Conservation (phyloP, 2,329 filamentous ascomycete genomes). For the Tricladium varicosporioides region DNA sequence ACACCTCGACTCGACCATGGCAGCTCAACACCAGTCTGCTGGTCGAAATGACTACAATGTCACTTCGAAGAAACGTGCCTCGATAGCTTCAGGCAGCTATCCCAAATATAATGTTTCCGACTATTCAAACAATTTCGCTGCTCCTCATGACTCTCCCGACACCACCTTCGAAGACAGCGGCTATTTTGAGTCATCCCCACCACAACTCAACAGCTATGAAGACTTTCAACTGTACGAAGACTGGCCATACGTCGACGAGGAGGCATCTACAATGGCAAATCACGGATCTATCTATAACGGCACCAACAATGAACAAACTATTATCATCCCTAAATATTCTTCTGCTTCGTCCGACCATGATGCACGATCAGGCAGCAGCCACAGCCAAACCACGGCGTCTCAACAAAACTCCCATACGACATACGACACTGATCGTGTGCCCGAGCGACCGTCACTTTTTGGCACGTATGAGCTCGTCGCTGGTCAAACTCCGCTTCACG, state of each 20-base stretch:
- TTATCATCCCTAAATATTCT: not conserved
- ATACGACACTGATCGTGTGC: not conserved
- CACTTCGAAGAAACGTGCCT: not conserved
- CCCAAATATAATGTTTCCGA: not conserved
- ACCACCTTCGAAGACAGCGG: constrained; percentile 16
- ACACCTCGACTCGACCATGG: constrained; percentile 8
- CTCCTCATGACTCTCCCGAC: not conserved
- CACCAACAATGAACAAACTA: constrained; percentile 6
- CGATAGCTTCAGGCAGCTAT: not conserved
- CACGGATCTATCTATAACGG: constrained; percentile 7
- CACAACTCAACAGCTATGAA: constrained; percentile 6
- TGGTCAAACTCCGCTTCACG: not conserved
- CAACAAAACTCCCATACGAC: not conserved
- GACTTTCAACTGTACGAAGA: constrained; percentile 19
- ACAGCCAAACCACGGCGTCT: not conserved
- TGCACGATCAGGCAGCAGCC: not conserved
- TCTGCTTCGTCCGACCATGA: not conserved
- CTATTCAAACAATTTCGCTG: not conserved
- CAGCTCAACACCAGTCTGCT: constrained; percentile 7
- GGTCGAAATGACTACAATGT: constrained; percentile 6
- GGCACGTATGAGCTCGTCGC: not conserved
- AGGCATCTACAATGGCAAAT: constrained; percentile 7
- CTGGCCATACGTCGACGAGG: constrained; percentile 1
- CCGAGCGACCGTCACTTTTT: not conserved
- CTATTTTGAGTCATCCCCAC: constrained; percentile 8